phyloP scores from a whole-genome alignment of 2,329 filamentous ascomycete species.

The Helotiales sp. region DNA sequence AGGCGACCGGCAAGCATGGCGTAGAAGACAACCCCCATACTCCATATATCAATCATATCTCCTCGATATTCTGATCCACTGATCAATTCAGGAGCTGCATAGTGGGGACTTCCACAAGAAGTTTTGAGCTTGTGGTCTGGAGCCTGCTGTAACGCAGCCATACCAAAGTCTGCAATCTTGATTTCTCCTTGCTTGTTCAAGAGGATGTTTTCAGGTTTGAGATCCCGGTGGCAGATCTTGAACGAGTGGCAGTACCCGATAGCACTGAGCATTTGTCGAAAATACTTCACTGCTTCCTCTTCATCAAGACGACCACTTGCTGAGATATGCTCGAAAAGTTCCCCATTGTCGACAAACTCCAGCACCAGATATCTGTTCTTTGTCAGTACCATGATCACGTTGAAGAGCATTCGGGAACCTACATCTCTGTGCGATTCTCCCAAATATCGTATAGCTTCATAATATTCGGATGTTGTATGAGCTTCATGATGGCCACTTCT shows the following conservation, averaged over 20 bases:
- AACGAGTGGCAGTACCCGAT: conserved; percentile 92
- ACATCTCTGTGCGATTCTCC: conserved; percentile 97
- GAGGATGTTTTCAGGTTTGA: conserved; percentile 97
- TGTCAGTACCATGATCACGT: background rate
- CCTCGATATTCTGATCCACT: conserved; percentile 79
- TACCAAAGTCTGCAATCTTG: conserved; percentile 97
- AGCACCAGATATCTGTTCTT: conserved; percentile 82
- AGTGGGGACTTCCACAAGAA: conserved; percentile 95
- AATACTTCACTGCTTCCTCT: conserved; percentile 80
- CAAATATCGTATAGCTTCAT: conserved; percentile 95
- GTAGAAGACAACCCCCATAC: conserved; percentile 86
- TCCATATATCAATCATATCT: conserved; percentile 92
- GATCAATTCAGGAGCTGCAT: conserved; percentile 92
- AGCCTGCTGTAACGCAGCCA: conserved; percentile 90
- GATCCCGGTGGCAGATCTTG: conserved; percentile 92
- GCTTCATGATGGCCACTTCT: conserved; percentile 95
- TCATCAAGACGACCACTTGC: conserved; percentile 75
- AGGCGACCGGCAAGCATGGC: conserved; percentile 83
- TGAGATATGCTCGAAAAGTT: conserved; percentile 81
- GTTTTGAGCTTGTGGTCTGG: conserved; percentile 80
- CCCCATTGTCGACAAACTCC: conserved; percentile 81
- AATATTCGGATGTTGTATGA: conserved; percentile 93
- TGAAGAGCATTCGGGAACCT: conserved; percentile 46
- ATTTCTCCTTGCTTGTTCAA: conserved; percentile 76
- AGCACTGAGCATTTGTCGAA: conserved; percentile 91